Conservation (phyloP, 176 grass and related monocot species). For the Carex parvula region DNA sequence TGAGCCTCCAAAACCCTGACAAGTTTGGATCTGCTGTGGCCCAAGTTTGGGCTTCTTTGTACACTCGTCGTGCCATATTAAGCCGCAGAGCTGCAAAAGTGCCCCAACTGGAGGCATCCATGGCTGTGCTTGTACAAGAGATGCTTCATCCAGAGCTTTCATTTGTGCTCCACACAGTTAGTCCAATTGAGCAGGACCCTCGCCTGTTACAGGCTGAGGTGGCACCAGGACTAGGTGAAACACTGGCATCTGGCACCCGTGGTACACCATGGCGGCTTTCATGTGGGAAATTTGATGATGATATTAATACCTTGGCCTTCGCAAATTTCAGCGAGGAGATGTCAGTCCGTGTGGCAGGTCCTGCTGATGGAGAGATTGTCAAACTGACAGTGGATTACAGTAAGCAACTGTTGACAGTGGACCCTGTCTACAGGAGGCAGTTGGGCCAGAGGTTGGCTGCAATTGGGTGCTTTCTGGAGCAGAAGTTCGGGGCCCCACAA, state of each 20-base stretch:
- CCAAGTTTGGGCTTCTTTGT: conserved; percentile 85
- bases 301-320: conserved; percentile 70
- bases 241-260: conserved; percentile 78
- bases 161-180: conserved; percentile 91
- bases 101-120: conserved; percentile 65
- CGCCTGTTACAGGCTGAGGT: conserved; percentile 69
- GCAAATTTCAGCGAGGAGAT: conserved; percentile 92
- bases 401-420: conserved; percentile 63
- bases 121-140: conserved; percentile 92
- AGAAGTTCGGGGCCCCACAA: conserved; percentile 73
- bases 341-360: conserved; percentile 50
- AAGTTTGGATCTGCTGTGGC: conserved; percentile 56
- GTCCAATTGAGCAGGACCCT: conserved; percentile 57
- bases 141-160: conserved; percentile 78
- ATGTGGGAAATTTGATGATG: conserved; percentile 59
- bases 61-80: conserved; percentile 82
- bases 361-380: conserved; percentile 57
- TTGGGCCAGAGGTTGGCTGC: conserved; percentile 67
- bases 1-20: conserved; percentile 46
- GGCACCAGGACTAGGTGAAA: conserved; percentile 80
- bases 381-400: conserved; percentile 74
- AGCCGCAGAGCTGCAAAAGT: conserved; percentile 73
- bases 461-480: conserved; percentile 83
- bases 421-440: conserved; percentile 59
- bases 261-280: conserved; percentile 92